Base-by-base conservation (phyloP, 805 yeast species). In the Ogataea pini region DNA sequence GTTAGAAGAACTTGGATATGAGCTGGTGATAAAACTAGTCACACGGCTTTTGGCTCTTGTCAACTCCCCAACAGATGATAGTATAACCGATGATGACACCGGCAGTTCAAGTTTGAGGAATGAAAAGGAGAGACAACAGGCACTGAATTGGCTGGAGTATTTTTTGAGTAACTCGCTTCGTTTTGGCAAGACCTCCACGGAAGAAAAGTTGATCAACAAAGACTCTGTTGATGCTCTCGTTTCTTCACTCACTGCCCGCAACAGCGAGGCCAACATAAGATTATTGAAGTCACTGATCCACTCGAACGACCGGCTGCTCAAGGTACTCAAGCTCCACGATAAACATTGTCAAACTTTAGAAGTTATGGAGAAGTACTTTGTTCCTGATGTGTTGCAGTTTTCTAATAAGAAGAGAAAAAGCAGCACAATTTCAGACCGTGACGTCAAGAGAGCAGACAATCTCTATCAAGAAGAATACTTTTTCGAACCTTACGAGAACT, bases 401-500 rank as follows among this genome's bases (percentile, higher is more conserved):
- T 7, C n/a, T 9, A 39, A 8, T 9, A 18, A 29, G 31, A 28
- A 20, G 20, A 36, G n/a, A 42, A 50, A 44, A 49, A 41, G 45
- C 31, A 13, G 29, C 27, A 25, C 9, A 4, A 12, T 17, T 17
- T 24, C 34, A 12, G n/a, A 18, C n/a, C 24, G 12, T 12, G 38
- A 24, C 6, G 19, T 12, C 16, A 27, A 17, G 38, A 44, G 14
- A n/a, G 28, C n/a, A n/a, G 13, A 27, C 13, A 31, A 48, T 38
- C 22, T 36, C 17, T 13, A 29, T 32, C 7, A 19, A 42, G 19
- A 32, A 40, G 27, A 39, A 3, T 50, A 36, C 18, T 34, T 67
- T 4, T 72, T 76, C 55, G 72, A 69, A 37, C 48, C 49, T 13
- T 65, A 66, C 39, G 46, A 62, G 0, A 54, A 70, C 29, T 82